Evolutionary conservation across 73 alveolate species (phyloP).

Genomic region (Tetrahymena borealis): DNA sequence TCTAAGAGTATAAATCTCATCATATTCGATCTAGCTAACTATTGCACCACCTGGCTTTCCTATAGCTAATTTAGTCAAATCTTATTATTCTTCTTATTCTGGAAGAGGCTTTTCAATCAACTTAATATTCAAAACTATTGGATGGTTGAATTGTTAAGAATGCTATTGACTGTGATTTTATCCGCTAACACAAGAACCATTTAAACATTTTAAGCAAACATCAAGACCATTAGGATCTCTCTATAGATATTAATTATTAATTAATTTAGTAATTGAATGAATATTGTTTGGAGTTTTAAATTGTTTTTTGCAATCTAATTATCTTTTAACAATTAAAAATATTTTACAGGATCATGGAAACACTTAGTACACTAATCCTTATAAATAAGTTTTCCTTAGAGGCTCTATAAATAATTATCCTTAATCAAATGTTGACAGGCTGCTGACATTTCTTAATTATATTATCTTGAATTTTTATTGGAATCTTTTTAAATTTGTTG

Average conservation of each 20-base stretch:
- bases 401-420: neutral
- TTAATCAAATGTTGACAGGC: neutral
- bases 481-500: neutral
- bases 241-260: conserved; percentile 13
- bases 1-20: conserved; percentile 47
- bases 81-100: conserved; percentile 57
- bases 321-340: neutral
- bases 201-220: conserved; percentile 90
- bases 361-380: conserved; percentile 86
- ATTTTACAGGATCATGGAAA: conserved; percentile 47
- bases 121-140: conserved; percentile 76
- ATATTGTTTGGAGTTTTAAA: too few species aligned
- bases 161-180: conserved; percentile 73
- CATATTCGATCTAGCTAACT: conserved; percentile 72
- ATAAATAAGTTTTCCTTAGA: conserved; percentile 56
- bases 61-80: conserved; percentile 87
- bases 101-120: conserved; percentile 55
- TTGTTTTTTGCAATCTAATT: too few species aligned
- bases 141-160: conserved; percentile 60
- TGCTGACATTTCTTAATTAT: neutral
- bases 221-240: conserved; percentile 82
- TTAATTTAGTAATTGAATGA: too few species aligned
- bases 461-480: neutral
- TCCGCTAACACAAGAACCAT: conserved; percentile 72
- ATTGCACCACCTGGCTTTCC: conserved; percentile 95